Evolutionary conservation across 805 yeast genomes (phyloP), one percentile per base, ranked within the genome.

Genomic region (Tetrapisispora fleetii): DNA sequence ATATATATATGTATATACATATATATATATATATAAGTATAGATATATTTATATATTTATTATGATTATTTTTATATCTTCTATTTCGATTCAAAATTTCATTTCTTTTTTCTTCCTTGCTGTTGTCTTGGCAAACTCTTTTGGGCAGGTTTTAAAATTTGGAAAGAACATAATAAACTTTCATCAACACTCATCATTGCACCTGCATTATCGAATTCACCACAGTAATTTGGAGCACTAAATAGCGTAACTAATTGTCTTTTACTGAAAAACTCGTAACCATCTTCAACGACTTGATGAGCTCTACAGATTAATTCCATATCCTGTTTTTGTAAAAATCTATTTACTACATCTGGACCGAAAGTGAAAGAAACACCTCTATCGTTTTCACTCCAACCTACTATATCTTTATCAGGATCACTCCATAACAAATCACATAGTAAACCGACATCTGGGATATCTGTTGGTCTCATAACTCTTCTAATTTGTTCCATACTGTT

Each of bases 161-260:
- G 93, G 81, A 91, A 91, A 17, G 97, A 90, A 74, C 99, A 91
- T 61, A 91, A 76, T 63, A 91, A 78, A 68, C 91, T 83, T 72
- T 93, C 98, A 69, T 93, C 98, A 50, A 91, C 98, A 62, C 95
- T 81, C 99, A 91, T 91, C 98, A 93, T 93, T 39, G 99, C 99
- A 64, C 98, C 99, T 2, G 98, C 97, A 64, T 91, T 91, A 70
- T 91, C 99, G 66, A 91, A 91, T 70, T 93, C 98, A 61, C 99
- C 99, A 77, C 98, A 93, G 68, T 90, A 90, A 71, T 93, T 93
- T 59, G 99, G 99, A 50, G 99, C 99, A 48, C 93, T 82, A 67
- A 91, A 91, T 57, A 91, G 75, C 32, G 99, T 91, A 45, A 91
- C 98, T 64, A 91, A 78, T 70, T 91, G 98, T 65, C 98, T 84